A percentile compares a stretch with the other conserved stretches of the same genome.
These are phyloP conservation scores for Torulaspora delbrueckii DNA, from an alignment of 805 yeast genomes.

Conservation along the genomic window DNA sequence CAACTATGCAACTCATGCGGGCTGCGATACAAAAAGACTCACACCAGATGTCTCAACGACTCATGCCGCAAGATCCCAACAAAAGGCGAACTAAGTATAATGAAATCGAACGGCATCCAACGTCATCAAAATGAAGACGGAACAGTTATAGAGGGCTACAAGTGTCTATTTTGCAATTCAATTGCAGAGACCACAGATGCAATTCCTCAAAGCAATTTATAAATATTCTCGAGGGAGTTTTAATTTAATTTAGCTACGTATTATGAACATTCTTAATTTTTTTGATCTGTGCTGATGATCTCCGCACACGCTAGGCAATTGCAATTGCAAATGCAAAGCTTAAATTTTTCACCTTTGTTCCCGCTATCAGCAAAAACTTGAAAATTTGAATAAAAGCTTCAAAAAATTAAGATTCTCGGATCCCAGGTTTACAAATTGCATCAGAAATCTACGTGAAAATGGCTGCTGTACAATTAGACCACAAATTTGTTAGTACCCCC, in stretches of 20 bases:
- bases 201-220: neutral
- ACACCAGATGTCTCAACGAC: slow-evolving; percentile 77
- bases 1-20: slow-evolving; percentile 97
- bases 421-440: neutral
- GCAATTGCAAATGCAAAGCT: neutral
- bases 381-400: neutral
- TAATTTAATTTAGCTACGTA: neutral
- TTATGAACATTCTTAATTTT: neutral
- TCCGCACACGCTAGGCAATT: neutral
- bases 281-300: neutral
- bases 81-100: slow-evolving; percentile 88
- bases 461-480: slow-evolving; percentile 4
- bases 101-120: slow-evolving; percentile 63
- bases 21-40: slow-evolving; percentile 86
- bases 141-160: slow-evolving; percentile 35
- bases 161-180: slow-evolving; percentile 45
- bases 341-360: neutral
- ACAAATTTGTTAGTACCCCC: neutral
- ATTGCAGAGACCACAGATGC: slow-evolving; percentile 23
- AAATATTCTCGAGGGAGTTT: neutral
- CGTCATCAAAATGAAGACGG: slow-evolving; percentile 32
- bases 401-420: neutral
- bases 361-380: neutral
- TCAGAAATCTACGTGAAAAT: neutral
- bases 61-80: slow-evolving; percentile 88